Conservation (phyloP, 768 basidiomycete species). For the Trichaptum fuscoviolaceum region DNA sequence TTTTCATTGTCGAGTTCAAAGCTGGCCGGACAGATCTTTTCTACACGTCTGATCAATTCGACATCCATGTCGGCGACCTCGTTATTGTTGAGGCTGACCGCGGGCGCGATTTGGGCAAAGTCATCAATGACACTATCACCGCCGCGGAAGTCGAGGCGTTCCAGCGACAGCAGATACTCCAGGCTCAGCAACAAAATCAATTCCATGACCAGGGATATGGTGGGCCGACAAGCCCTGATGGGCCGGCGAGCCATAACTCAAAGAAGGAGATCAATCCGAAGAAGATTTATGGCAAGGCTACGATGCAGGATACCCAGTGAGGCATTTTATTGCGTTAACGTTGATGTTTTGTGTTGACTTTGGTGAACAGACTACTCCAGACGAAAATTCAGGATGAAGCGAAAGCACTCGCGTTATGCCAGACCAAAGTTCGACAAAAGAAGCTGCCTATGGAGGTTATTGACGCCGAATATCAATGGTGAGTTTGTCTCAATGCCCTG, state of each 20-base stretch:
- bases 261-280: conserved; percentile 97
- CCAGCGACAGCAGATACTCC: conserved; percentile 72
- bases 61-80: conserved; percentile 79
- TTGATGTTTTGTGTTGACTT: conserved; percentile 11
- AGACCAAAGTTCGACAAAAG: conserved; percentile 88
- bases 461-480: conserved; percentile 99
- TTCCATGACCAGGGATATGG: conserved; percentile 22
- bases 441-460: conserved; percentile 98
- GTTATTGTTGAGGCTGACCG: conserved; percentile 97
- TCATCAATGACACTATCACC: conserved; percentile 88
- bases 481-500: conserved; percentile 21
- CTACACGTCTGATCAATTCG: conserved; percentile 70
- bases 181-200: background rate
- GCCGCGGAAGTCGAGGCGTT: conserved; percentile 87
- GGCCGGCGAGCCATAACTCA: conserved; percentile 29
- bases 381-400: conserved; percentile 87
- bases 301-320: conserved; percentile 75
- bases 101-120: conserved; percentile 88
- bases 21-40: conserved; percentile 94
- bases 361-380: conserved; percentile 48
- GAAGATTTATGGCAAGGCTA: conserved; percentile 90
- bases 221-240: conserved; percentile 48
- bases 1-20: conserved; percentile 98
- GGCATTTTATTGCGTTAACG: conserved; percentile 18
- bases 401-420: conserved; percentile 87